A percentile compares a stretch with the other conserved stretches of the same genome.
Conservation (phyloP, 225 moss, liverwort and hornwort species). For the Polytrichum formosum region DNA sequence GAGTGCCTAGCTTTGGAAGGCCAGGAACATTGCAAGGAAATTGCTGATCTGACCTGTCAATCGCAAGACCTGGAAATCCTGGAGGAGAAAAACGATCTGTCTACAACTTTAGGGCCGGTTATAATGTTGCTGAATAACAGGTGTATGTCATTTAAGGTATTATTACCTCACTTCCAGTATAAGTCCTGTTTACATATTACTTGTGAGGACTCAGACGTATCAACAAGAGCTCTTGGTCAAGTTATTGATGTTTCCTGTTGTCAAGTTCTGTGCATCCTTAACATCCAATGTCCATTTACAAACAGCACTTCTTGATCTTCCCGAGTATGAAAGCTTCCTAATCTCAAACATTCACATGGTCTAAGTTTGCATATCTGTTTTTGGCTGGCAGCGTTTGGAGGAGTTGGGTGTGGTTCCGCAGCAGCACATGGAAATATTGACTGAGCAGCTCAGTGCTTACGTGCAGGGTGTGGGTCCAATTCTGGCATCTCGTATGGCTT, state of each 20-base stretch:
- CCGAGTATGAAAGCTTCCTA: no score
- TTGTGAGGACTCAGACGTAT: no score
- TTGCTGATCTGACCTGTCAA: constrained; percentile 13
- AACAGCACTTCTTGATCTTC: no score
- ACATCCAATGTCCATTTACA: no score
- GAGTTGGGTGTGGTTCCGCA: constrained; percentile 47
- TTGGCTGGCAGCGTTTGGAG: constrained; percentile 61
- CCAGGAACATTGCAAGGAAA: constrained; percentile 5
- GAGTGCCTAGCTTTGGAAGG: constrained; percentile 21
- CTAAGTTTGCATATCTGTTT: constrained; percentile 11
- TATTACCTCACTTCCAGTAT: not conserved
- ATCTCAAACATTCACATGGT: not conserved
- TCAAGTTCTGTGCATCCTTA: no score
- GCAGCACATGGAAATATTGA: constrained; percentile 47
- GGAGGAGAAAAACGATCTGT: constrained; percentile 17
- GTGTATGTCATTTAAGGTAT: constrained; percentile 51
- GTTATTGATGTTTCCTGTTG: no score
- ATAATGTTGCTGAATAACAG: constrained; percentile 41
- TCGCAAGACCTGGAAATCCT: constrained; percentile 16
- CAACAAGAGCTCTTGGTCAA: no score
- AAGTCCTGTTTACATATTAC: not conserved
- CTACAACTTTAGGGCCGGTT: constrained; percentile 30
- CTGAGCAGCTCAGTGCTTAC: constrained; percentile 54
- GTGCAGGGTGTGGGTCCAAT: constrained; percentile 72
- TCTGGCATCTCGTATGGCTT: constrained; percentile 78